Evolutionary conservation across 2,329 filamentous ascomycete species (phyloP), one percentile per base, ranked within the genome.

Genomic region (Cercospora sp.): DNA sequence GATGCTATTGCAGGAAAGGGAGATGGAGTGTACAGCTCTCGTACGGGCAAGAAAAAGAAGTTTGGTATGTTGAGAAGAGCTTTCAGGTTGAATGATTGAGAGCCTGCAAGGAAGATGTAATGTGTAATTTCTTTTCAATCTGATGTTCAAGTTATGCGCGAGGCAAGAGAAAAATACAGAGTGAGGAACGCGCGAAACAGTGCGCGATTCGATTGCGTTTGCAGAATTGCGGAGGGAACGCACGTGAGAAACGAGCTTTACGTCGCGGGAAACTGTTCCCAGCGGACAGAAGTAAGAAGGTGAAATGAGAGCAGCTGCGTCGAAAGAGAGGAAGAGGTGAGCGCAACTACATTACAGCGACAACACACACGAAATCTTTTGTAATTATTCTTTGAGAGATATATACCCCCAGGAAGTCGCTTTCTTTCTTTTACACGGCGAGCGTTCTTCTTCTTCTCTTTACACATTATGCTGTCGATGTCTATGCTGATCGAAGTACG

Each of bases 31-130:
- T 75, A 78, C 33, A 75, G 79, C 51, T 72, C 77, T 13, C 69
- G 78, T 62, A 79, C 77, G 5, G 76, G 78, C 57, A 83, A 82
- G 77, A 86, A 85, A 80, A 92, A 91, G 84, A 91, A 89, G 79
- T 92, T 92, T 78, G 84, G 85, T 51, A 80, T 83, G 64, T 78
- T 92, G 76, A 87, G 90, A 77, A 87, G 83, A 77, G 89, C 90
- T 77, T 90, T 92, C 79, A 82, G 84, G 60, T 77, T 88, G 60
- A 79, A 86, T 75, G 85, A 87, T 74, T 88, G 55, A 59, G 1
- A 55, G 5, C 5, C 6, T 26, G 13, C 7, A 13, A 36, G 31
- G 55, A 31, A 58, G 28, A 59, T 33, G 10, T 59, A 59, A 59
- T 59, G 55, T 59, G 28, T 59, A 59, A 59, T 59, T 36, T 59